phyloP scores from a whole-genome alignment of 2,329 filamentous ascomycete genomes.

The Niveomyces coronatus region DNA sequence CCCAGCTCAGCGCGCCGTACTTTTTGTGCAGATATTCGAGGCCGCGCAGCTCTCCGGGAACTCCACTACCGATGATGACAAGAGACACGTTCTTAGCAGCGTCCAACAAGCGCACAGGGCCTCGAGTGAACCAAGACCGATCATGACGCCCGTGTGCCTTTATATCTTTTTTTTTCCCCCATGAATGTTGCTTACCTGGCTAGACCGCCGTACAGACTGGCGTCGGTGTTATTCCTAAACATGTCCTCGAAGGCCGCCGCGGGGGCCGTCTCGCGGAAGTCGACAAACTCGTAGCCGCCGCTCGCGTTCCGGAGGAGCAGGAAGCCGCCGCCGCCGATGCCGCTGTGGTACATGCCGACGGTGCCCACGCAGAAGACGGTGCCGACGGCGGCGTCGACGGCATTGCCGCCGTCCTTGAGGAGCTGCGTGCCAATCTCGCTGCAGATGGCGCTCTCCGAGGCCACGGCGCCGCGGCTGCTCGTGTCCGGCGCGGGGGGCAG shows the following conservation, averaged over 20 bases:
- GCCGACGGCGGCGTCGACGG: conserved; percentile 54
- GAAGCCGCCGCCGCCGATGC: conserved; percentile 72
- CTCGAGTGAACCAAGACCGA: too few relatives aligned
- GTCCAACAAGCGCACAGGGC: too few relatives aligned
- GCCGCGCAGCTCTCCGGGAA: conserved; percentile 63
- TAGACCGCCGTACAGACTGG: conserved; percentile 58
- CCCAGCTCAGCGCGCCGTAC: conserved; percentile 56
- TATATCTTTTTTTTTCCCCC: too few relatives aligned
- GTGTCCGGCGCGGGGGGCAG: conserved; percentile 3
- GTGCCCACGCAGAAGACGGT: conserved; percentile 56
- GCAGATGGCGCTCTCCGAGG: conserved; percentile 49
- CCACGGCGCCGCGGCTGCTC: conserved; percentile 43
- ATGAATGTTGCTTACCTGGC: conserved; percentile 47
- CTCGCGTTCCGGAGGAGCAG: conserved; percentile 57
- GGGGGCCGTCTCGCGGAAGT: conserved; percentile 78
- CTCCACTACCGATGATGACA: conserved; percentile 33
- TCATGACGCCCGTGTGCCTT: too few relatives aligned
- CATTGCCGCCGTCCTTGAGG: conserved; percentile 51
- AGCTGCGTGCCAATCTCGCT: conserved; percentile 48
- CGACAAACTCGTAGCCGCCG: conserved; percentile 66
- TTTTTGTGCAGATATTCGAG: conserved; percentile 62
- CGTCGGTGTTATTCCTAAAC: conserved; percentile 59
- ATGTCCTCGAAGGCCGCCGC: conserved; percentile 70
- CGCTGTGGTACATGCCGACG: conserved; percentile 55
- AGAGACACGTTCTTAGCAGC: too few relatives aligned